Base-by-base conservation (phyloP, 2,329 filamentous ascomycete genomes). In the Davidsoniella virescens region DNA sequence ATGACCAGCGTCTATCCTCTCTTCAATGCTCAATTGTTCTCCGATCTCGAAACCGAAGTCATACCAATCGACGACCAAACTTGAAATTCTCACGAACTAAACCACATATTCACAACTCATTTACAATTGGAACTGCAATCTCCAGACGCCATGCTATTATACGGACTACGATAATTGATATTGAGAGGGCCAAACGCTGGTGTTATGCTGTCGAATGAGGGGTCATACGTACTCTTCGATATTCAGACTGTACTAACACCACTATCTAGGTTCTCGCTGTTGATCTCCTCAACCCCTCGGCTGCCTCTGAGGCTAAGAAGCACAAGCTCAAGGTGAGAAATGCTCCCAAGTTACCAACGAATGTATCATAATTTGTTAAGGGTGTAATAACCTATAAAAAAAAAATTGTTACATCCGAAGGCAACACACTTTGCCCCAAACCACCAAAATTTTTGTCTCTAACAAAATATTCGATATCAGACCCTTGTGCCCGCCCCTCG, bases 261-360 rank as follows among this genome's bases (percentile, higher is more conserved):
- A 42, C 37, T 41, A 14, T 29, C 23, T 68, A 96, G 92, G 90
- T 96, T 94, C 87, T 98, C 84, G 92, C 92, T 72, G 86, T 96
- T 79, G 92, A 98, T 80, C 88, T 98, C 67, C 84, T 98, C 74
- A 96, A 98, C 87, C 92, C 92, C 68, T 85, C 84, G 69, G 84
- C 90, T 73, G 86, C 87, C 73, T 82, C 90, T 71, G 92, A 98
- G 84, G 87, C 87, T 67, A 87, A 87, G 78, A 96, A 96, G 85
- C 92, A 98, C 86, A 98, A 98, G 87, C 87, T 98, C 71, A 98
- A 98, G 87, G 87, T 94, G 87, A 39, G 51, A 41, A 2, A 5
- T 10, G 16, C 39, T 41, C 26, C 23, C 45, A 38, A 40, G 18
- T n/a, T 40, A 23, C 18, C 20, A 26, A 33, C 29, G 29, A 33